Evolutionary conservation across 768 basidiomycete species (phyloP), one percentile per base, ranked within the genome.

Genomic region (Clavaria fumosa): DNA sequence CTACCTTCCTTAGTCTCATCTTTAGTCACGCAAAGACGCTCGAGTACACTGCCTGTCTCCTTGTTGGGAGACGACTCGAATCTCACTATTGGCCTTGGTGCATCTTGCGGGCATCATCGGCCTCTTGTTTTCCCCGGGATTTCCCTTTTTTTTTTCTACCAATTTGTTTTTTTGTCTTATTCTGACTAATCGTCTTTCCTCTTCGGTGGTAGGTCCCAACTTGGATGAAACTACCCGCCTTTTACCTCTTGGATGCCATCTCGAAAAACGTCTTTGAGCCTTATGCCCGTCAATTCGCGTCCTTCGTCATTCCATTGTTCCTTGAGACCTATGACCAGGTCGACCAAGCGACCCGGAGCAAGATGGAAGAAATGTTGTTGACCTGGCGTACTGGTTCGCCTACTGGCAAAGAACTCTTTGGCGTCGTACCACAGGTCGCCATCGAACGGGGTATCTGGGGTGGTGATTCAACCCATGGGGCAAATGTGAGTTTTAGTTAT

Each of bases 301-400:
- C 75, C 7, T 72, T 89, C 53, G 81, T 91, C 43, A 78, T 81
- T 40, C 69, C 75, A 15, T 60, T 91, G 12, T 97, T 90, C 61
- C 64, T 95, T 46, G 75, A 84, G 45, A 78, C 90, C 20, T 96
- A 97, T 58, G 67, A 72, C 32, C 69, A 75, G 48, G 91, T 95
- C 46, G 90, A 95, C 52, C 74, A 75, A 35, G 59, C 58, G 28
- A 93, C 86, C 18, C 77, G 82, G 43, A 72, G 75, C 54, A 97
- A 97, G 58, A 91, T 99, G 85, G 88, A 93, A 53, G 95, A 99
- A 57, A 89, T 99, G 78, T 71, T 97, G 10, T 58, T 84, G 20
- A 93, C 95, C 4, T 99, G 95, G 95, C 70, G 90, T 27, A 80
- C 75, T 17, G 89, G 86, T 11, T 78, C 81, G 10, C 80, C 84